Evolutionary conservation across 805 yeast genomes (phyloP).

Genomic region (Candida maris): DNA sequence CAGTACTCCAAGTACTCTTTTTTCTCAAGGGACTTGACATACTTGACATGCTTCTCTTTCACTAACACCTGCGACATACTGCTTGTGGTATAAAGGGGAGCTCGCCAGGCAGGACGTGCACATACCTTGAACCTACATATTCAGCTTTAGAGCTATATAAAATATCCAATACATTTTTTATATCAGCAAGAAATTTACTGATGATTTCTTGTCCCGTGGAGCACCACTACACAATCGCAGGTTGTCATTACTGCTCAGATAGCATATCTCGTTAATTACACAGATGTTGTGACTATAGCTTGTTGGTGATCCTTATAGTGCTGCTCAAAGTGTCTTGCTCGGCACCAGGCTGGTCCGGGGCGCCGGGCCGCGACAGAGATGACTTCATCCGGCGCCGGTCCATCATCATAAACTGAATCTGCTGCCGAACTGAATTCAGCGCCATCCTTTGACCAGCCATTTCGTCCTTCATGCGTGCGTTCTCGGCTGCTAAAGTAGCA

Average conservation of each 20-base stretch:
- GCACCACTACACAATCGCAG: too few relatives aligned
- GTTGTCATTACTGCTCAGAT: too few relatives aligned
- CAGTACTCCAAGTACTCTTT: constrained; percentile 72
- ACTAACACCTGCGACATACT: too few relatives aligned
- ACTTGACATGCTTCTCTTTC: constrained; percentile 55
- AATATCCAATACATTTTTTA: too few relatives aligned
- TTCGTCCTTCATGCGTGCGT: constrained; percentile 41
- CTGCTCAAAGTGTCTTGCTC: constrained; percentile 4
- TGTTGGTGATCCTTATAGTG: constrained; percentile 12
- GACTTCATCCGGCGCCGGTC: constrained; percentile 34
- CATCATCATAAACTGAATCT: constrained; percentile 45
- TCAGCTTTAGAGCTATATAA: constrained; percentile 1
- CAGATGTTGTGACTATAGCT: constrained; percentile 14
- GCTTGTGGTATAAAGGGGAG: too few relatives aligned
- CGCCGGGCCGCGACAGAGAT: constrained; percentile 5
- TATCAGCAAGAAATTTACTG: too few relatives aligned
- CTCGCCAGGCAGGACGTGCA: too few relatives aligned
- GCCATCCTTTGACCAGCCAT: constrained; percentile 42
- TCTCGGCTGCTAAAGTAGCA: constrained; percentile 22
- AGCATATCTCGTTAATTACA: too few relatives aligned
- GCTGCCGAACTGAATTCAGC: constrained; percentile 46
- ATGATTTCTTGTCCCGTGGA: too few relatives aligned
- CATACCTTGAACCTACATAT: too few relatives aligned
- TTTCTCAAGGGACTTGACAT: constrained; percentile 51
- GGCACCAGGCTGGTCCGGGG: constrained; percentile 1